Percentiles rank a stretch among this genome's conserved stretches.
phyloP scores from a whole-genome alignment of 345 rosid genomes.

The Acer saccharum region DNA sequence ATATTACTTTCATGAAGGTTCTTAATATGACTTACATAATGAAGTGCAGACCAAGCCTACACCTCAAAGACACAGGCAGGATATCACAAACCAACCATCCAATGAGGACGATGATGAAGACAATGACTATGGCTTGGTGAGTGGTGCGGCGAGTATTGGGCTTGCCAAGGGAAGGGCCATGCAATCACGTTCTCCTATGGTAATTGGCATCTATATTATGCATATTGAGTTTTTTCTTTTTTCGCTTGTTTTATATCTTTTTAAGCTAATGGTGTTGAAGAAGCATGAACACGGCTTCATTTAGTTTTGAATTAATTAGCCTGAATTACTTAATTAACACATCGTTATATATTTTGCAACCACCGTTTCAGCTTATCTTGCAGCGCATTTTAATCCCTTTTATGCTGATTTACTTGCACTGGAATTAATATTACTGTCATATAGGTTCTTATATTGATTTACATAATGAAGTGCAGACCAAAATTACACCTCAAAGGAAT shows the following conservation, averaged over 20 bases:
- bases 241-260: neutral
- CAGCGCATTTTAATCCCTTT: neutral
- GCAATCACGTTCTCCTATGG: conserved; percentile 44
- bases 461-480: conserved; percentile 29
- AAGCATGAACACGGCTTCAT: neutral
- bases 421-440: neutral
- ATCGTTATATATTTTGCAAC: neutral
- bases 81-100: conserved; percentile 16
- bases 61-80: conserved; percentile 28
- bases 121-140: conserved; percentile 25
- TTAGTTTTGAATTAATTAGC: neutral
- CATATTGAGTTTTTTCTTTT: neutral
- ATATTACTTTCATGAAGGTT: neutral
- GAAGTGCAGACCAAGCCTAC: conserved; percentile 30
- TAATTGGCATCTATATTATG: conserved; percentile 22
- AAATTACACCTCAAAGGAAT: conserved; percentile 35
- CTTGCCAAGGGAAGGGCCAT: conserved; percentile 38
- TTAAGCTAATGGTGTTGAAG: neutral
- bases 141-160: conserved; percentile 39
- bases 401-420: neutral
- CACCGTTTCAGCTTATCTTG: neutral
- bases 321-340: neutral
- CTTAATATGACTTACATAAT: conserved; percentile 1
- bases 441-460: neutral
- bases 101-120: conserved; percentile 46